Base-by-base conservation (phyloP, 495 filamentous ascomycete species). In the Penicillium turbatum region DNA sequence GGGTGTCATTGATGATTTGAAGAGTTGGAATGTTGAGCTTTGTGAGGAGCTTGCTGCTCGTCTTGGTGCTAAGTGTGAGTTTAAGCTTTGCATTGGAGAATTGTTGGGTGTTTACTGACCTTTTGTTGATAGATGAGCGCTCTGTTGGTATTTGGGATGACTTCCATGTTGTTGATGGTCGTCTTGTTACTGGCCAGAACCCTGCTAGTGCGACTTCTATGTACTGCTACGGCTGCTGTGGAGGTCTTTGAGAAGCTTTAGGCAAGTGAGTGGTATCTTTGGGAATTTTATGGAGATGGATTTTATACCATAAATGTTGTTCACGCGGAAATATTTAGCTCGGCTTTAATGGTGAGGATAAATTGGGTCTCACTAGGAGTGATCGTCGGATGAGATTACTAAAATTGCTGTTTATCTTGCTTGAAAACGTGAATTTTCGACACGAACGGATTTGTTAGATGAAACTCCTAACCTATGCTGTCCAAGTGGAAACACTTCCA, bases 131-230 rank as follows among this genome's bases (percentile, higher is more conserved):
- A 76, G 70, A 79, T 60, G 66, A 64, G 30, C 60, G 69, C 1
- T 54, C 67, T 5, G 35, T 54, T 26, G 76, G 72, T 7, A 62
- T 72, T 29, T 79, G 75, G 77, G 77, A 74, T 64, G 69, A 71
- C 39, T 78, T 74, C 52, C 62, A 72, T 53, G 57, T 77, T 45
- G 63, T 70, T 17, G 73, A 75, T 44, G 85, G 85, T 1, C 81
- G 74, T 51, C 49, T 89, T 26, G 82, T 89, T 16, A 88, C 86
- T 5, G 86, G 86, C 0, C 83, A 88, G 71, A 89, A 88, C 55
- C 86, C 86, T 6, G 79, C 77, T 6, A 86, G 82, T 61, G 82
- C 84, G 10, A 69, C 67, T 50, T 69, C 68, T 5, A n/a, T n/a
- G n/a, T n/a, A 79, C 72, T 7, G 74, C 74, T 8, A 63, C 69